These are phyloP conservation scores for Pseudozyma tsukubaensis DNA, from an alignment of 1,284 basidiomycete genomes.

Conservation along the genomic window DNA sequence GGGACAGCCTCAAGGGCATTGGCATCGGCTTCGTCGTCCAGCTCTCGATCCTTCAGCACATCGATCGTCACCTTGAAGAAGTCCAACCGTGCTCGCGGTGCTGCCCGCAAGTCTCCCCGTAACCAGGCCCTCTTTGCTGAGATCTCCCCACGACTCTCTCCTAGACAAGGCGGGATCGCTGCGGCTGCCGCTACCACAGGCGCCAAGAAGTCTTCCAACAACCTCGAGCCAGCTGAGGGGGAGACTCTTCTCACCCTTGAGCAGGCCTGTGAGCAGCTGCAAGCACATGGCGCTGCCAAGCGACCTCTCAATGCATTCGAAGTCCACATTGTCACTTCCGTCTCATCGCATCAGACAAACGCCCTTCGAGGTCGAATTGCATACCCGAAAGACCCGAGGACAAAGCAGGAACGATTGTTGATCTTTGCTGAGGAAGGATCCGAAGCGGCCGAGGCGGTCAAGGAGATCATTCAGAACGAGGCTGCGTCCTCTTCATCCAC, in stretches of 20 bases:
- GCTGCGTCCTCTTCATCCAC: constrained; percentile 24
- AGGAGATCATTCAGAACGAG: constrained; percentile 40
- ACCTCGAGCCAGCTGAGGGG: constrained; percentile 39
- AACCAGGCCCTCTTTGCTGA: constrained; percentile 38
- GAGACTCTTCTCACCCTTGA: constrained; percentile 48
- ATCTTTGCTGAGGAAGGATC: constrained; percentile 66
- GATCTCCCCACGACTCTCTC: constrained; percentile 26
- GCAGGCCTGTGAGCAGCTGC: constrained; percentile 44
- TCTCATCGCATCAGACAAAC: constrained; percentile 65
- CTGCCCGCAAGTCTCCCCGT: constrained; percentile 47
- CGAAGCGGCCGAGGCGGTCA: constrained; percentile 54
- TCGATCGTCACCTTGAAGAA: constrained; percentile 41
- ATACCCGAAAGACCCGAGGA: constrained; percentile 59
- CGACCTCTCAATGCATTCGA: constrained; percentile 64
- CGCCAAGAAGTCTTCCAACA: constrained; percentile 28
- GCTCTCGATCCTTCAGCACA: constrained; percentile 41
- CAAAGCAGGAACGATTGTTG: constrained; percentile 62
- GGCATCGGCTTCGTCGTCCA: constrained; percentile 22
- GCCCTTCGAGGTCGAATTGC: constrained; percentile 64
- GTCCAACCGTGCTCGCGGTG: constrained; percentile 52
- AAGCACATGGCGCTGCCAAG: constrained; percentile 26
- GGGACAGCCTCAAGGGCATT: constrained; percentile 12
- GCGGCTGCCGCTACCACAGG: constrained; percentile 19
- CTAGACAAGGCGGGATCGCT: constrained; percentile 20
- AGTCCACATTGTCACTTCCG: constrained; percentile 64